Percentiles rank a stretch among this genome's conserved stretches.
These are phyloP conservation scores for Plasmopara muralis DNA, from an alignment of 352 stramenopile genomes.

Conservation along the genomic window DNA sequence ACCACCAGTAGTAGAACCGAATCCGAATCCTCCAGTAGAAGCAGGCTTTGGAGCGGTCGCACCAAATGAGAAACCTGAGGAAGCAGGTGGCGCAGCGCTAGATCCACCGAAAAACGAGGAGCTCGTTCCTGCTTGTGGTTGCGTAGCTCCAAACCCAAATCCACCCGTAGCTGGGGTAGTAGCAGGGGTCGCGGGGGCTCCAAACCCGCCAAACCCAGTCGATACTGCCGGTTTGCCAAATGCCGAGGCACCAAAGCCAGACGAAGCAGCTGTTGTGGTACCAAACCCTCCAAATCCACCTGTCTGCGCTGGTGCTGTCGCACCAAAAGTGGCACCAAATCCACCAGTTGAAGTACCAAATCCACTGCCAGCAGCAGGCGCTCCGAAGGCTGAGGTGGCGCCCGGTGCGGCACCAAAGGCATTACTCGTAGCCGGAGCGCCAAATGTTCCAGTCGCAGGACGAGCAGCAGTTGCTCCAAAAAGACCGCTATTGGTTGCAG, in stretches of 20 bases:
- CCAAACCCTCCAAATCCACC: constrained; percentile 53
- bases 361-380: constrained; percentile 20
- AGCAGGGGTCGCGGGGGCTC: constrained; percentile 19
- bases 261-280: constrained; percentile 23
- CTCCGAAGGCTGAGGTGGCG: constrained; percentile 34
- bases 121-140: constrained; percentile 23
- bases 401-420: constrained; percentile 36
- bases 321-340: constrained; percentile 54
- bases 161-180: constrained; percentile 28
- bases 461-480: constrained; percentile 32
- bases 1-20: constrained; percentile 24
- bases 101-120: constrained; percentile 42
- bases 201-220: constrained; percentile 34
- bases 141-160: constrained; percentile 34
- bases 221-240: constrained; percentile 42
- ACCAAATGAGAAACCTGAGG: constrained; percentile 41
- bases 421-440: constrained; percentile 30
- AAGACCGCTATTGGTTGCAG: constrained; percentile 22
- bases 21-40: constrained; percentile 34
- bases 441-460: constrained; percentile 25
- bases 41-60: constrained; percentile 26
- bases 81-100: constrained; percentile 20
- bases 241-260: constrained; percentile 35
- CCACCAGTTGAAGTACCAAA: constrained; percentile 38
- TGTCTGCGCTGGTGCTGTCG: constrained; percentile 26